Percentiles rank a stretch among this genome's conserved stretches.
Evolutionary conservation across 331 rosid species (phyloP).

Genomic region (Saraca asoca): DNA sequence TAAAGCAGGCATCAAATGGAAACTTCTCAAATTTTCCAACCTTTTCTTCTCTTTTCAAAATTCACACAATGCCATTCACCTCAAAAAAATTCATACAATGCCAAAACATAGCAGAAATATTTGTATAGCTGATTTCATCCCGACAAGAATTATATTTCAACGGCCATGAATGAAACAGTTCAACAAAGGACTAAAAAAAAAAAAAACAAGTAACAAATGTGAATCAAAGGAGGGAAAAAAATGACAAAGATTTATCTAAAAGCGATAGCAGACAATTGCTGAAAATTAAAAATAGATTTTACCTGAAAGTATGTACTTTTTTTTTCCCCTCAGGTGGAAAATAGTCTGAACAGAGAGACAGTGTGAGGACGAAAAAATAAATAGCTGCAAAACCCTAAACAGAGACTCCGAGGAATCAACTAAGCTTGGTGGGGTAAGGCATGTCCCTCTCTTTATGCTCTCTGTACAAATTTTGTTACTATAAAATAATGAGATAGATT

Average conservation of each 20-base stretch:
- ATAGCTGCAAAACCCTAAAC: conserved; percentile 33
- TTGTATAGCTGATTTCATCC: not conserved
- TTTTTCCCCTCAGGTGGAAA: not conserved
- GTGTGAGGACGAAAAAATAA: conserved; percentile 18
- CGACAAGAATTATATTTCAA: conserved; percentile 6
- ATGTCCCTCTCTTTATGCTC: conserved; percentile 16
- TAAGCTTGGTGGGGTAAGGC: conserved; percentile 15
- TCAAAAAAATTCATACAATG: too few relatives aligned
- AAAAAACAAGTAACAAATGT: not conserved
- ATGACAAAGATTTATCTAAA: not conserved
- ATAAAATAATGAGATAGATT: too few relatives aligned
- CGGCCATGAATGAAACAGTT: conserved; percentile 10
- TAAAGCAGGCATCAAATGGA: too few relatives aligned
- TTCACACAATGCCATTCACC: conserved; percentile 7
- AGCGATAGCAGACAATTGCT: not conserved
- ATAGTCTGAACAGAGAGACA: conserved; percentile 14
- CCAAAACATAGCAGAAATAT: conserved; percentile 1
- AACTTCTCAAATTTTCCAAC: conserved; percentile 16
- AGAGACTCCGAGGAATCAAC: conserved; percentile 43
- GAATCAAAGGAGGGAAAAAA: not conserved
- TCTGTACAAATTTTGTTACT: too few relatives aligned
- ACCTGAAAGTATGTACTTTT: not conserved
- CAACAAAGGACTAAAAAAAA: not conserved
- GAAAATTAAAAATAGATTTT: conserved; percentile 5
- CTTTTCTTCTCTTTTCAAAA: conserved; percentile 12